Percentiles rank a stretch among this genome's conserved stretches.
Evolutionary conservation across 768 basidiomycete species (phyloP).

Genomic region (Mycena kentingensis): DNA sequence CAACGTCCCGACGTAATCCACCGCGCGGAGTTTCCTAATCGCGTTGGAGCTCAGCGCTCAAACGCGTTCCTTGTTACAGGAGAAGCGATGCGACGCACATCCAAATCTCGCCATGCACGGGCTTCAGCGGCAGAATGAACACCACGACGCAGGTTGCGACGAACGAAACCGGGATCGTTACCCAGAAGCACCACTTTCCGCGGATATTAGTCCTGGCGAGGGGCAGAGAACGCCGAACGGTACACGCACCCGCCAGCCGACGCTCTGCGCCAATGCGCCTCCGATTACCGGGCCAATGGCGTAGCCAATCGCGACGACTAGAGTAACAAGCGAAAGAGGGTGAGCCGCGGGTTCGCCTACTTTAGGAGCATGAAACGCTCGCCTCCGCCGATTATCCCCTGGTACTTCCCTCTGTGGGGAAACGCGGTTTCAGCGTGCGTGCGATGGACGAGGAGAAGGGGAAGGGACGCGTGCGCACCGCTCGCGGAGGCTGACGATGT

Average conservation of each 20-base stretch:
- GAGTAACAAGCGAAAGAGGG: not conserved
- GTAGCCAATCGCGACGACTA: constrained; percentile 56
- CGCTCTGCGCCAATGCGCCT: constrained; percentile 62
- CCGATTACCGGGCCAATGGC: constrained; percentile 70
- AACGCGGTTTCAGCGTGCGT: not conserved
- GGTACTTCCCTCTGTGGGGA: constrained; percentile 64
- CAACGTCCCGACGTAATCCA: constrained; percentile 64
- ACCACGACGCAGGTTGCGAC: constrained; percentile 56
- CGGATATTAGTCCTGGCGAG: not conserved
- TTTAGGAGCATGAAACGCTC: constrained; percentile 28
- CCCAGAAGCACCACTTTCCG: constrained; percentile 73
- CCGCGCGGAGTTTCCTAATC: constrained; percentile 58
- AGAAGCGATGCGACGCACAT: constrained; percentile 32
- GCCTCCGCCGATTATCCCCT: constrained; percentile 65
- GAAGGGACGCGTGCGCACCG: constrained; percentile 38
- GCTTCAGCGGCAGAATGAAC: constrained; percentile 68
- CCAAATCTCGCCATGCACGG: constrained; percentile 61
- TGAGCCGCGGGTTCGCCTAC: too few species aligned
- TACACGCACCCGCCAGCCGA: constrained; percentile 57
- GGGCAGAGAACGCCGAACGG: not conserved
- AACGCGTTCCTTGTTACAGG: not conserved
- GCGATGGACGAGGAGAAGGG: not conserved
- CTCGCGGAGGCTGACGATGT: constrained; percentile 70
- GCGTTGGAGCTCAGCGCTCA: not conserved
- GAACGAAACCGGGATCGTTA: constrained; percentile 63